A percentile compares a stretch with the other conserved stretches of the same genome.
These are phyloP conservation scores for Russula vinacea DNA, from an alignment of 768 basidiomycete species.

Conservation along the genomic window DNA sequence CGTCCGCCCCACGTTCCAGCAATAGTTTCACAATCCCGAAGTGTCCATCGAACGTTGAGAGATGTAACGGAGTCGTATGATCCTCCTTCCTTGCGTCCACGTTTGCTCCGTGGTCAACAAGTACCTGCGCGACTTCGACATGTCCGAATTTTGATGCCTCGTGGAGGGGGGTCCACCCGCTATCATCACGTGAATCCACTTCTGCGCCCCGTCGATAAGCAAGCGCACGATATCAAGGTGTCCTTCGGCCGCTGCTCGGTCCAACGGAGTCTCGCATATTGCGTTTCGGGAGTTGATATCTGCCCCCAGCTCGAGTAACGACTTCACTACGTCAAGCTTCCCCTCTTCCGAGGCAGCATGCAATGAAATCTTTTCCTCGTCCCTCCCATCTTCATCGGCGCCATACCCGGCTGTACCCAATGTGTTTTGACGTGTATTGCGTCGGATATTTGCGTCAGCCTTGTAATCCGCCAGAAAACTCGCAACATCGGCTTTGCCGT, in stretches of 20 bases:
- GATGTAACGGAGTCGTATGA: neutral
- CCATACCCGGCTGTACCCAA: neutral
- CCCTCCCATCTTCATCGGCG: neutral
- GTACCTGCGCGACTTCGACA: neutral
- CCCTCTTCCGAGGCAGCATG: neutral
- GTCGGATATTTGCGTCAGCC: neutral
- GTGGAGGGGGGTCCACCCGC: neutral
- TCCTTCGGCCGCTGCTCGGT: neutral
- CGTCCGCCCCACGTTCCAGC: neutral
- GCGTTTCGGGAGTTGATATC: neutral
- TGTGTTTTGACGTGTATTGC: neutral
- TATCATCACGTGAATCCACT: neutral
- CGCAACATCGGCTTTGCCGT: neutral
- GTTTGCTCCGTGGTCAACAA: neutral
- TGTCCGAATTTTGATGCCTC: neutral
- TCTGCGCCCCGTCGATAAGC: constrained; percentile 1
- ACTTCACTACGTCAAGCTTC: neutral
- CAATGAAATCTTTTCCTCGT: neutral
- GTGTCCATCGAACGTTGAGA: neutral
- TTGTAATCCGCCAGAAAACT: neutral
- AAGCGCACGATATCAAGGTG: neutral
- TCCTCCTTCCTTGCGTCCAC: neutral
- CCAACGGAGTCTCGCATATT: neutral
- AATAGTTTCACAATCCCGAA: neutral
- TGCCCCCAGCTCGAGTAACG: neutral